These are phyloP conservation scores for Papilionanthe hybrid DNA, from an alignment of 116 monocot genomes.

Conservation along the genomic window DNA sequence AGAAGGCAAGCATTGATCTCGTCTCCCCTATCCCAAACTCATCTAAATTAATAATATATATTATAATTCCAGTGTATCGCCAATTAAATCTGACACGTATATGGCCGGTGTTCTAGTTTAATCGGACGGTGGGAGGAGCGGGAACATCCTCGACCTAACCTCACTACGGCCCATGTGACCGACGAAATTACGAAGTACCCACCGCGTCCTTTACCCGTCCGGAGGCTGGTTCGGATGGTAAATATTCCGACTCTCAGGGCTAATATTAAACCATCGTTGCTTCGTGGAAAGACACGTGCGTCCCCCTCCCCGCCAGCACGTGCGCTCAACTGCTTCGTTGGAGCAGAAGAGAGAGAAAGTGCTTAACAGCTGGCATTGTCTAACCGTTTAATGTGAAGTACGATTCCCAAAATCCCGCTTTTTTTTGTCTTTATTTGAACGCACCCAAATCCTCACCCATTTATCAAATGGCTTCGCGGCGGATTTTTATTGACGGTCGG, in stretches of 20 bases:
- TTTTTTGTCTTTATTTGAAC: neutral
- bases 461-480: neutral
- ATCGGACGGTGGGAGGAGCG: neutral
- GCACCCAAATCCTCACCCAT: neutral
- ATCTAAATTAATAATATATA: no score
- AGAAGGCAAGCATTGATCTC: neutral
- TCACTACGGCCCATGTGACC: neutral
- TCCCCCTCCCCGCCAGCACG: neutral
- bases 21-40: neutral
- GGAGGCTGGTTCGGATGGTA: neutral
- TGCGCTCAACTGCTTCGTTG: slow-evolving; percentile 1
- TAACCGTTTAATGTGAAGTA: slow-evolving; percentile 2
- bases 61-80: neutral
- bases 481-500: neutral
- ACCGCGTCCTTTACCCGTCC: neutral
- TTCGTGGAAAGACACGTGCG: neutral
- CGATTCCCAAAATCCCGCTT: slow-evolving; percentile 5
- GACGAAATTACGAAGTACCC: neutral
- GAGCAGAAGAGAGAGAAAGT: neutral
- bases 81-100: neutral
- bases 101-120: neutral
- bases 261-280: neutral
- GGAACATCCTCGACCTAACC: slow-evolving; percentile 8
- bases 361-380: neutral
- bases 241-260: neutral